Percentiles rank a stretch among this genome's conserved stretches.
Evolutionary conservation across 495 filamentous ascomycete species (phyloP).

Genomic region (Margaritispora aquatica): DNA sequence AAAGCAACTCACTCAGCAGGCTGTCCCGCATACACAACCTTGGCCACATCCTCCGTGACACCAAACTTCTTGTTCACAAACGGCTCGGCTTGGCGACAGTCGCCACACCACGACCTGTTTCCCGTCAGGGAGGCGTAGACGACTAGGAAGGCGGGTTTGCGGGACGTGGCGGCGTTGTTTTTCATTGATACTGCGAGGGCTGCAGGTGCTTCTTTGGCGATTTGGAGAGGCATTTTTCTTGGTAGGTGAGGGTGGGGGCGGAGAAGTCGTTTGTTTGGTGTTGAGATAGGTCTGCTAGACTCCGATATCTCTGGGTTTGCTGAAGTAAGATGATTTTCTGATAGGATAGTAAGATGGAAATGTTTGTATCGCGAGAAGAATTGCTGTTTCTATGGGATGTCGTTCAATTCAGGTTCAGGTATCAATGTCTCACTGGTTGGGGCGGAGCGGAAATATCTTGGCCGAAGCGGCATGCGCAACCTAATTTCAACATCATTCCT

Average conservation of each 20-base stretch:
- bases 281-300: too few relatives aligned
- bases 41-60: not conserved
- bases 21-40: conserved; percentile 10
- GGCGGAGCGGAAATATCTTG: too few relatives aligned
- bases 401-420: too few relatives aligned
- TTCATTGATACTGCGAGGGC: not conserved
- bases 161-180: not conserved
- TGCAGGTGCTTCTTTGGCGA: conserved; percentile 1
- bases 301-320: too few relatives aligned
- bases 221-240: conserved; percentile 9
- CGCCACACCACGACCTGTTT: conserved; percentile 14
- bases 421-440: too few relatives aligned
- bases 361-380: too few relatives aligned
- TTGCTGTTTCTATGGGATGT: too few relatives aligned
- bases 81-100: conserved; percentile 13
- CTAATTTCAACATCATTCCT: too few relatives aligned
- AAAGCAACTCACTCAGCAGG: conserved; percentile 10
- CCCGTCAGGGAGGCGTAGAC: conserved; percentile 10
- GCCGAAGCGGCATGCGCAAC: too few relatives aligned
- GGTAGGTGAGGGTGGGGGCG: not conserved
- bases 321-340: too few relatives aligned
- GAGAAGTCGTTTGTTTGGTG: too few relatives aligned
- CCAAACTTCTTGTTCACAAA: conserved; percentile 12
- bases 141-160: conserved; percentile 5
- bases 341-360: too few relatives aligned